Evolutionary conservation across 2,329 filamentous ascomycete species (phyloP), one percentile per base, ranked within the genome.

Genomic region (Aspergillus sp.): DNA sequence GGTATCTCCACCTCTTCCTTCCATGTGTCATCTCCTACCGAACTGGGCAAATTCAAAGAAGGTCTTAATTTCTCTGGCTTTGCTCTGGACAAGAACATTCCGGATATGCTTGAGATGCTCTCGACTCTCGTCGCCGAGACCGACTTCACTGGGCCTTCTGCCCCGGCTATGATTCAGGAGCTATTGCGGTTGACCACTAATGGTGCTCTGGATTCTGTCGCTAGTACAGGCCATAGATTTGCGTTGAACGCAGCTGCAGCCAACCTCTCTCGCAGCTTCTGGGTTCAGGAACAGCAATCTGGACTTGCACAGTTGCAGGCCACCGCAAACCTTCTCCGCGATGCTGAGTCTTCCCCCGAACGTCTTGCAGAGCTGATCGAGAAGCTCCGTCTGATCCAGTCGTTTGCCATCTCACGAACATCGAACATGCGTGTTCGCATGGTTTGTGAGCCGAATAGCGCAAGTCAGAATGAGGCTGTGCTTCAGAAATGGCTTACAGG

Each of bases 241-340:
- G 93, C 93, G 5, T 83, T 88, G 56, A 83, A 85, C 38, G 89
- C 86, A 57, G 89, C 93, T 0, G 86, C 94, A 60, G 84, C 91
- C 27, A 82, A 84, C 2, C 73, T 97, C 35, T 88, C 86, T 1
- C 77, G 79, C 11, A 79, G 82, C 46, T 85, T 85, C 2, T 83
- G 82, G 65, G 70, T 90, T 33, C 80, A 80, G 50, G 90, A 97
- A 70, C 88, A 95, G 67, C 85, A 90, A n/a, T 80, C 82, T 40
- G 93, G 93, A n/a, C 73, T 98, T 43, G 85, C 88, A 1, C 93
- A 98, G 64, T 82, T 97, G 40, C 87, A 93, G 66, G 77, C 94
- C 31, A 85, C 89, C 29, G 87, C 88, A 0, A 81, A 81, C 13
- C 76, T 98, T 30, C 58, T 73, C n/a, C 66, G 63, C 9, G 89